Percentiles rank a stretch among this genome's conserved stretches.
Conservation (phyloP, 164 flowering plant genomes). For the Tetracentron sinense region DNA sequence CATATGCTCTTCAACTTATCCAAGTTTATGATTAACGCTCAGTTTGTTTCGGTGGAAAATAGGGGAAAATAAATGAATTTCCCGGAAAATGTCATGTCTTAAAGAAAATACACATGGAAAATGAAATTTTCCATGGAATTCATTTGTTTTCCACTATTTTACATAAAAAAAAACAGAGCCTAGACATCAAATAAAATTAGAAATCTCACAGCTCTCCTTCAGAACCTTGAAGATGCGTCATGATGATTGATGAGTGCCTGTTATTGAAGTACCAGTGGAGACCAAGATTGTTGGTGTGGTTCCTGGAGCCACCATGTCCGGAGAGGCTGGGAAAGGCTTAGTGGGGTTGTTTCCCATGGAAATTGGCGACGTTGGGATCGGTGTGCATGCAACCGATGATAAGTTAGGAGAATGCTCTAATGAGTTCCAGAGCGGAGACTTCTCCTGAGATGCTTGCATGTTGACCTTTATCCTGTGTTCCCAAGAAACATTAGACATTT, state of each 20-base stretch:
- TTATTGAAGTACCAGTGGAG: constrained; percentile 19
- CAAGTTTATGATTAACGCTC: too few species aligned
- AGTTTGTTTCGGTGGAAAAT: too few species aligned
- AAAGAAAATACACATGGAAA: too few species aligned
- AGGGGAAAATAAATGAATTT: too few species aligned
- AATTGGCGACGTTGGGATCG: constrained; percentile 10
- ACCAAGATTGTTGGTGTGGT: constrained; percentile 23
- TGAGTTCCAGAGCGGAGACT: constrained; percentile 16
- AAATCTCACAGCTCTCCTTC: too few species aligned
- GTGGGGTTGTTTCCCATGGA: constrained; percentile 1
- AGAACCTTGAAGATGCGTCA: constrained; percentile 17
- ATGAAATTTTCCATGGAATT: too few species aligned
- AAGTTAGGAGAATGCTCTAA: constrained; percentile 23
- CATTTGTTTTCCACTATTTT: too few species aligned
- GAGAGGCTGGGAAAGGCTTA: constrained; percentile 19
- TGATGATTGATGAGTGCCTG: constrained; percentile 20
- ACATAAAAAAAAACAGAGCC: too few species aligned
- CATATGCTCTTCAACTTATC: too few species aligned
- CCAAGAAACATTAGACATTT: neutral
- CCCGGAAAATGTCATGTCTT: too few species aligned
- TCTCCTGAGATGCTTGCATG: constrained; percentile 74
- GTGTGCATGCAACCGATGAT: constrained; percentile 15
- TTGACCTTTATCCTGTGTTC: constrained; percentile 75
- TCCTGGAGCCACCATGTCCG: constrained; percentile 15
- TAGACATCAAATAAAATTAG: too few species aligned